Evolutionary conservation across 2,329 filamentous ascomycete species (phyloP), one percentile per base, ranked within the genome.

Genomic region (Pseudocercospora fijiensis): DNA sequence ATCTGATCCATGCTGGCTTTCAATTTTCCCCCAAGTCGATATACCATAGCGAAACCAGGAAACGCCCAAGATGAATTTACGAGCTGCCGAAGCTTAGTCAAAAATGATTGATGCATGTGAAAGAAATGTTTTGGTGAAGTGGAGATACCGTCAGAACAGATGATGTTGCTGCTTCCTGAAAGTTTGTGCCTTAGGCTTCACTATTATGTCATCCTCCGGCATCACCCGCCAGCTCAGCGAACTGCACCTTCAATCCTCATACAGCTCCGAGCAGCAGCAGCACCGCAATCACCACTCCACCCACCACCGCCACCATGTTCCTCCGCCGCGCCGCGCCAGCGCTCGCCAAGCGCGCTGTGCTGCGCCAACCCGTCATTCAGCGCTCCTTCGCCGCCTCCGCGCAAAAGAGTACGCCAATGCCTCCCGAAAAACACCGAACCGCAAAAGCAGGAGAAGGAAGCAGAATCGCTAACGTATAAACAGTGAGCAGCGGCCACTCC

Each of bases 311-410:
- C 64, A 68, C 65, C 70, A 76, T 76, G 75, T 76, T 83, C 72
- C 77, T 83, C 75, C 80, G 82, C 71, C 80, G 81, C 75, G 81
- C 81, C 67, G 80, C 78, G 65, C 75, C 82, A 64, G 78, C 79
- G 71, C 77, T 81, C 67, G 77, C 77, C 65, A 76, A 79, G 76
- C 80, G 79, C 71, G 76, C 75, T 62, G 77, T 78, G 69, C 73
- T 78, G 66, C 78, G 69, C 43, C 72, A 71, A 16, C 63, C 78
- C 67, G 66, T 77, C 64, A 75, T 76, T 69, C 74, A 73, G 64
- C 80, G 81, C 74, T 77, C 78, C 64, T 83, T 83, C 73, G 77
- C 80, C 67, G 78, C 77, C 69, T 77, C 78, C 61, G 75, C 81
- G 67, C 74, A 77, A 68, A 79, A 79, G 75, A 76, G 81, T 83